Base-by-base conservation (phyloP, 1,139 yeast species). In the Suhomyces yuchorum region DNA sequence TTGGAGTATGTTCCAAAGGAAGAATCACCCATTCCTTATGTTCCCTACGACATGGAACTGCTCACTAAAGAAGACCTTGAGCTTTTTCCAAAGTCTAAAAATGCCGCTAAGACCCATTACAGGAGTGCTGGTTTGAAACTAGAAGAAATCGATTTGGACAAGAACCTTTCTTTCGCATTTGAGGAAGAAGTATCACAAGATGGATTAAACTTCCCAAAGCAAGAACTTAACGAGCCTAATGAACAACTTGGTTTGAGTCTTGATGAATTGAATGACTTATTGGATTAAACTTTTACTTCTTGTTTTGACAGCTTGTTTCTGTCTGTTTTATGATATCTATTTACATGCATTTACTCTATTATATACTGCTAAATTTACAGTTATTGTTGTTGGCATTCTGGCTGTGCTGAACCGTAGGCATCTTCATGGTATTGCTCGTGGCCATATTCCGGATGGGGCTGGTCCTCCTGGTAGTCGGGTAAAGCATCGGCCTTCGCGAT, bases 351-450 rank as follows among this genome's bases (percentile, higher is more conserved):
- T 30, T 28, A 26, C 18, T 19, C 49, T 44, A 38, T 50, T 36
- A 40, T 42, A 19, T 40, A 19, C 39, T 37, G 35, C 42, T 33
- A 35, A 42, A 34, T 19, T 24, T 23, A 30, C 42, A 18, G 38
- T 59, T 58, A 75, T 56, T 74, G 79, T 44, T 72, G 77, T 26
- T 73, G 51, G 55, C 81, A 77, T 52, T 75, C 78, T 3, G 78
- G 71, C 43, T 65, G 70, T 8, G 62, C 65, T n/a, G 50, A 47
- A 32, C 56, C 57, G 28, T 53, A 60, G 26, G 48, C 50, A 7
- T 50, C 51, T 15, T 51, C 51, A 15, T 52, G 48, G 12, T 47
- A 45, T 14, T 51, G 51, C 9, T 50, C 42, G 11, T 48, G 46
- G 28, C 57, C 56, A 6, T 64, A 62, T 14, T 58, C 63, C 20